Percentiles rank a stretch among this genome's conserved stretches.
Evolutionary conservation across 192 early-diverging fungal species (phyloP).

Genomic region (Coemansia umbellata): DNA sequence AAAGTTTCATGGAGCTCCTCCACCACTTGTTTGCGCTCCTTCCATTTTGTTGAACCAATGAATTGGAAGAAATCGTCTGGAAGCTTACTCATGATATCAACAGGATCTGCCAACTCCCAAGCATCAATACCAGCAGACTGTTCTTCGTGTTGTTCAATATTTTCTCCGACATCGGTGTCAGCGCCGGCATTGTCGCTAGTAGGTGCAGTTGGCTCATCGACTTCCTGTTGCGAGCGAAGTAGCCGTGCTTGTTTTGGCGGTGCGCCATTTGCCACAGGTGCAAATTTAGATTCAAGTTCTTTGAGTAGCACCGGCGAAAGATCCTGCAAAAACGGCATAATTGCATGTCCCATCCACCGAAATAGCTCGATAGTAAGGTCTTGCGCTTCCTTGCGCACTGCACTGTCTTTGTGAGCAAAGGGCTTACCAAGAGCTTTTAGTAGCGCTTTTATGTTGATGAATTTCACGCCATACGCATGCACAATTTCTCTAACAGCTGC

Average conservation of each 20-base stretch:
- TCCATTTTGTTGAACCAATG: constrained; percentile 81
- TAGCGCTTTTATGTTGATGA: constrained; percentile 75
- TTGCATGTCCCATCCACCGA: constrained; percentile 85
- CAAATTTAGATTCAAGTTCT: constrained; percentile 86
- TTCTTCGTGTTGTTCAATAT: constrained; percentile 51
- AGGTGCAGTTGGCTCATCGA: constrained; percentile 48
- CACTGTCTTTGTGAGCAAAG: constrained; percentile 92
- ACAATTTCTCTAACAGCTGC: constrained; percentile 59
- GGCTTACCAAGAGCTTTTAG: constrained; percentile 82
- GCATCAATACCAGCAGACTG: constrained; percentile 59
- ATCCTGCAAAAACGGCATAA: constrained; percentile 72
- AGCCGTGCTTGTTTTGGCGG: constrained; percentile 62
- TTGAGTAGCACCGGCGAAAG: constrained; percentile 94
- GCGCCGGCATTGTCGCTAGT: constrained; percentile 8
- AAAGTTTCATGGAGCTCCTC: constrained; percentile 59
- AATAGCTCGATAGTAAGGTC: constrained; percentile 82
- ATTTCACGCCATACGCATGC: constrained; percentile 76
- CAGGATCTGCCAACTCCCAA: constrained; percentile 82
- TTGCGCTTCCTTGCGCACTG: constrained; percentile 82
- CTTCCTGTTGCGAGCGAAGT: constrained; percentile 76
- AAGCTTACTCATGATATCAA: constrained; percentile 87
- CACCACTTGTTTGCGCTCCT: constrained; percentile 91
- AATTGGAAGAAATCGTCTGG: constrained; percentile 71
- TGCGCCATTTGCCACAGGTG: constrained; percentile 58
- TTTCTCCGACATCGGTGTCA: constrained; percentile 27